A percentile compares a stretch with the other conserved stretches of the same genome.
These are phyloP conservation scores for Botrytis aclada DNA, from an alignment of 2,329 filamentous ascomycete species.

Conservation along the genomic window DNA sequence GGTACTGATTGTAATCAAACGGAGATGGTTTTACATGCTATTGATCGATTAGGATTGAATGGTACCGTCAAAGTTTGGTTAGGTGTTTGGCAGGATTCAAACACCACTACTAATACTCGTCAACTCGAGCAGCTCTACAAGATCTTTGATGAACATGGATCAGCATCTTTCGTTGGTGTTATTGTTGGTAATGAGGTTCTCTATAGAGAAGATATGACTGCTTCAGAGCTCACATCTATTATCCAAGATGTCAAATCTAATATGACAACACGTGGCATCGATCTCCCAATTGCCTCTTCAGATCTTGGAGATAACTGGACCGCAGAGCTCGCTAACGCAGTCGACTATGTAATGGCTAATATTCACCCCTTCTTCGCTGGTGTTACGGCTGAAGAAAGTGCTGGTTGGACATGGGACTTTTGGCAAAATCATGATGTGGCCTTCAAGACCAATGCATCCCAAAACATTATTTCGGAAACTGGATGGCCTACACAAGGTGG, in stretches of 20 bases:
- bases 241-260: conserved; percentile 69
- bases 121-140: conserved; percentile 83
- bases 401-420: conserved; percentile 79
- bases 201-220: conserved; percentile 72
- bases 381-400: conserved; percentile 62
- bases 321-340: conserved; percentile 60
- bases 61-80: conserved; percentile 83
- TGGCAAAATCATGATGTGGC: conserved; percentile 68
- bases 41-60: conserved; percentile 69
- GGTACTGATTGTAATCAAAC: conserved; percentile 98
- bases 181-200: conserved; percentile 81
- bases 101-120: conserved; percentile 76
- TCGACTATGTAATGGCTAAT: conserved; percentile 93
- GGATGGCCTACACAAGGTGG: conserved; percentile 88
- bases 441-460: conserved; percentile 57
- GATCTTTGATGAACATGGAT: conserved; percentile 68
- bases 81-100: conserved; percentile 87
- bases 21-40: conserved; percentile 83
- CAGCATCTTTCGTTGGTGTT: conserved; percentile 71
- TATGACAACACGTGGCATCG: conserved; percentile 62
- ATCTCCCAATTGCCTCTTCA: conserved; percentile 76
- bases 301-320: conserved; percentile 91
- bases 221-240: conserved; percentile 58
- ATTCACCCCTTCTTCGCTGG: conserved; percentile 96
- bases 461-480: conserved; percentile 84